Evolutionary conservation across 768 basidiomycete genomes (phyloP).

Genomic region (Russula ochroleuca): DNA sequence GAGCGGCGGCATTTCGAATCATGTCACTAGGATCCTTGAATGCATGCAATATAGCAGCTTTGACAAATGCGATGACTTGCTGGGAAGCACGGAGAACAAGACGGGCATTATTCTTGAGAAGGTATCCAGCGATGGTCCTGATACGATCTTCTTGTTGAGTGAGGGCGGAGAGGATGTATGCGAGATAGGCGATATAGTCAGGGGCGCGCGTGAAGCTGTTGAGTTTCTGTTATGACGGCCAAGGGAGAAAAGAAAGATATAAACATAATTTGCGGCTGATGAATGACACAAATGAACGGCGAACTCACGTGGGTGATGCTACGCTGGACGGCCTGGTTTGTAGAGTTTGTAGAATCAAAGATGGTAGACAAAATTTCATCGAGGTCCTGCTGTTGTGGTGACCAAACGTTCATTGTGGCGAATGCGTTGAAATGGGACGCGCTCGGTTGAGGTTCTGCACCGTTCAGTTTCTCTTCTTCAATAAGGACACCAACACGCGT

Average conservation of each 20-base stretch:
- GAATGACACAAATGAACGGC: slow-evolving; percentile 26
- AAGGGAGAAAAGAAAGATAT: slow-evolving; percentile 22
- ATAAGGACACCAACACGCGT: slow-evolving; percentile 23
- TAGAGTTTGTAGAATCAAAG: slow-evolving; percentile 82
- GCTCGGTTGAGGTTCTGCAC: slow-evolving; percentile 22
- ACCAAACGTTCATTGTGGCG: slow-evolving; percentile 59
- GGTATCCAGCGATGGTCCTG: slow-evolving; percentile 91
- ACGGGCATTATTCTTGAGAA: slow-evolving; percentile 93
- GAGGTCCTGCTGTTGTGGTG: slow-evolving; percentile 78
- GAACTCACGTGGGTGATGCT: slow-evolving; percentile 73
- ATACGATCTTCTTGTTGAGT: slow-evolving; percentile 86
- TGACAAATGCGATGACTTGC: slow-evolving; percentile 68
- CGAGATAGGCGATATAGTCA: slow-evolving; percentile 94
- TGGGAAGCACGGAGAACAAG: slow-evolving; percentile 64
- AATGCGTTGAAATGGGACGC: slow-evolving; percentile 23
- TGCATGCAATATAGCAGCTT: slow-evolving; percentile 70
- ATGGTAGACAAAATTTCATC: slow-evolving; percentile 91
- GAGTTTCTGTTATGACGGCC: slow-evolving; percentile 56
- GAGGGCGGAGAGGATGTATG: slow-evolving; percentile 81
- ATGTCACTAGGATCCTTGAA: slow-evolving; percentile 79
- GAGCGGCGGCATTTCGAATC: slow-evolving; percentile 91
- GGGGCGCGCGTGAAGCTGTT: slow-evolving; percentile 82
- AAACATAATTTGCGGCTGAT: slow-evolving; percentile 27
- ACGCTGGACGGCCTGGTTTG: slow-evolving; percentile 63
- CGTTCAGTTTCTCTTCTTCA: slow-evolving; percentile 20